Evolutionary conservation across 257 asterid genomes (phyloP).

Genomic region (Solanum pinnatisectum): DNA sequence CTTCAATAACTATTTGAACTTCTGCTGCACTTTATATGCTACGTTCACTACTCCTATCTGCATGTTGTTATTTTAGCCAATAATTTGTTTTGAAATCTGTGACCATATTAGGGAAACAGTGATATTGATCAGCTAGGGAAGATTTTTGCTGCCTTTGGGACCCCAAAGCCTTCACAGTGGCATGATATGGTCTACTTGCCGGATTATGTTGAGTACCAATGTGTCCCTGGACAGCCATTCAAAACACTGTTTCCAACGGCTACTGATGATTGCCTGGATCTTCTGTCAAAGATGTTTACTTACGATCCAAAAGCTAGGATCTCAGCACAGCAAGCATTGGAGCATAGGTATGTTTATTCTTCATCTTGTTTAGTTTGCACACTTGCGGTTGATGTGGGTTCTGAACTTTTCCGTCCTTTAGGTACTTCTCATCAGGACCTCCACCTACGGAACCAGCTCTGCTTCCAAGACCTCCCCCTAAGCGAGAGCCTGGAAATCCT

Average conservation of each 20-base stretch:
- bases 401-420: conserved; percentile 11
- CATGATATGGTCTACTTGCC: conserved; percentile 86
- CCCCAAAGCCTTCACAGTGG: conserved; percentile 92
- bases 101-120: conserved; percentile 61
- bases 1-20: background rate
- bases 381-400: background rate
- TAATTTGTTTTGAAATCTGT: background rate
- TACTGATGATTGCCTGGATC: conserved; percentile 82
- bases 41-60: background rate
- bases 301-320: conserved; percentile 91
- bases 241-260: conserved; percentile 91
- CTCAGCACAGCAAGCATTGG: conserved; percentile 89
- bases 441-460: conserved; percentile 85
- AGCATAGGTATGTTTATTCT: conserved; percentile 60
- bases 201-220: conserved; percentile 65
- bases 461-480: conserved; percentile 90
- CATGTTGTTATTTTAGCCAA: background rate
- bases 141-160: conserved; percentile 91
- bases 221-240: conserved; percentile 30
- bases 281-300: conserved; percentile 72
- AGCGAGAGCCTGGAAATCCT: conserved; percentile 50
- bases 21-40: background rate
- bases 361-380: background rate
- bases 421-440: conserved; percentile 85
- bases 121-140: conserved; percentile 98